Conservation (phyloP, 495 filamentous ascomycete species). For the Penicillium manginii region DNA sequence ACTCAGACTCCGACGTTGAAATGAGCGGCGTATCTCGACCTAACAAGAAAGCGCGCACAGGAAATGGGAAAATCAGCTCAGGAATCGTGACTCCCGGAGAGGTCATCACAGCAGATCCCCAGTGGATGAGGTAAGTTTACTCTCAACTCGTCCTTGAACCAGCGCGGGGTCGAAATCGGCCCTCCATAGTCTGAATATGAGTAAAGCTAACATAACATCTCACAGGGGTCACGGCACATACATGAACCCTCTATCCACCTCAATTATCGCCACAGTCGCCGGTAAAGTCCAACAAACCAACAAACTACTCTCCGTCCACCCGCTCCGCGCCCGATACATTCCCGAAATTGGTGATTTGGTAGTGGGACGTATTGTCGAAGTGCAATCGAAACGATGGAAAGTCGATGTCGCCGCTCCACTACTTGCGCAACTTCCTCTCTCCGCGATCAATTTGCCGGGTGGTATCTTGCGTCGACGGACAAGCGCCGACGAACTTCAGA, state of each 20-base stretch:
- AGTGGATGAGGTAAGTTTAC: conserved; percentile 85
- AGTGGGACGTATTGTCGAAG: conserved; percentile 89
- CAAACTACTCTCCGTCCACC: conserved; percentile 89
- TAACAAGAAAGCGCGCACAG: conserved; percentile 45
- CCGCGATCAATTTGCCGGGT: conserved; percentile 90
- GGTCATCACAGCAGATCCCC: conserved; percentile 82
- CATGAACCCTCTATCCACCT: conserved; percentile 57
- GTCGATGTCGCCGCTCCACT: conserved; percentile 88
- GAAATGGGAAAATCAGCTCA: conserved; percentile 31
- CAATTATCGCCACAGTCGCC: conserved; percentile 83
- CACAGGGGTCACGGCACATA: conserved; percentile 82
- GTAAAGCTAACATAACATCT: conserved; percentile 14
- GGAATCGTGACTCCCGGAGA: conserved; percentile 88
- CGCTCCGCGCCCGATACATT: conserved; percentile 89
- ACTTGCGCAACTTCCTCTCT: conserved; percentile 79
- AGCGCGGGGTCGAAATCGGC: neutral
- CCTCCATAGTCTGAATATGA: neutral
- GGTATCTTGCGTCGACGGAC: conserved; percentile 90
- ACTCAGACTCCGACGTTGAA: conserved; percentile 66
- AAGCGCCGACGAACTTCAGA: conserved; percentile 92
- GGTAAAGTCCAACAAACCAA: conserved; percentile 90
- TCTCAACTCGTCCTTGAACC: neutral
- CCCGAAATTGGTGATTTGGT: conserved; percentile 96
- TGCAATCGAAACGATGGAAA: conserved; percentile 87
- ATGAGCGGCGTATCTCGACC: conserved; percentile 46